Base-by-base conservation (phyloP, 495 filamentous ascomycete genomes). In the Penicillium bovifimosum region DNA sequence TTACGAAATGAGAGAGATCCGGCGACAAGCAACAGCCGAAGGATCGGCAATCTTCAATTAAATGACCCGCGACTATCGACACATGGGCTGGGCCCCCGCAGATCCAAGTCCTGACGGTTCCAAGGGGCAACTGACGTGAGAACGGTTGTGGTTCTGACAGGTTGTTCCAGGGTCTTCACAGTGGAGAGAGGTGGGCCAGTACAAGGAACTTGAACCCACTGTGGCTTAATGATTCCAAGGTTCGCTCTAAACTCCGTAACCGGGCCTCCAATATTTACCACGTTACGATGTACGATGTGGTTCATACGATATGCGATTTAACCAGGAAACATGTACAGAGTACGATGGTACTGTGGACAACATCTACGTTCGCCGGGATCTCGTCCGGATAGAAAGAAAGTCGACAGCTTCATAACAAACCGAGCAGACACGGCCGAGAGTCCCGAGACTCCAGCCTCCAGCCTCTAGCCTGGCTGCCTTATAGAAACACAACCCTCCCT, bases 1-100 rank as follows among this genome's bases (percentile, higher is more conserved):
- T 39, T 41, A 39, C 45, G 52, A 62, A 59, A 59, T 47, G 54
- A 56, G 55, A 52, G 35, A 50, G 53, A 61, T 62, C 50, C 52
- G 59, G 54, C 43, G 53, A 52, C 48, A 39, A 41, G 41, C 35
- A 56, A 48, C 40, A 60, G 54, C 54, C 56, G 53, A 63, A 58
- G 42, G 60, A 65, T 68, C 65, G 55, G 63, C 63, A 63, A 59
- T 62, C 59, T 54, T 64, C 61, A 67, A 65, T 65, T 55, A 61
- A 68, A 66, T 49, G 46, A 57, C 59, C 58, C 36, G 53, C 52
- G 44, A 53, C 41, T 50, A 55, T 52, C 39, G 49, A 49, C 34
- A 44, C 48, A 47, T 51, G 53, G 50, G 31, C 41, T 54, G 29
- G 47, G 52, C 45, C 55, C 38, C 58, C 42, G 51, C 49, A 50